Evolutionary conservation across 345 rosid genomes (phyloP).

Genomic region (Brassica rapa): DNA sequence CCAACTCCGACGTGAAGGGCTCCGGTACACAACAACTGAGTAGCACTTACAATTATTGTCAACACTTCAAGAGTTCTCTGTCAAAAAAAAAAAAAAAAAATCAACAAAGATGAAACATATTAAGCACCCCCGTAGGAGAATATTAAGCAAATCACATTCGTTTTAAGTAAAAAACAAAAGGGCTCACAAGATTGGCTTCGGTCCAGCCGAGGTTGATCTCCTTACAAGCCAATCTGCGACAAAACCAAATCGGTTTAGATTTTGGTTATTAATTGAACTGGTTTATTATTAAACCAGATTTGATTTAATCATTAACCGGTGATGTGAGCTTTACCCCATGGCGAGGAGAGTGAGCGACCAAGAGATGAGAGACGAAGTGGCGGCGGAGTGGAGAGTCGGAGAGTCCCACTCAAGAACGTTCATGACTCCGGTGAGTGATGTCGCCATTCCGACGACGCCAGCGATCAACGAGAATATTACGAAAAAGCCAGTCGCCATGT

Average conservation of each 20-base stretch:
- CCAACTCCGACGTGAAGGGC: conserved; percentile 59
- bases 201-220: conserved; percentile 83
- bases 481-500: conserved; percentile 81
- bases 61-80: conserved; percentile 81
- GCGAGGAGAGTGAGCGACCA: conserved; percentile 76
- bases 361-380: conserved; percentile 63
- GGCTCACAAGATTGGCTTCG: conserved; percentile 66
- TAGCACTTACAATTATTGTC: conserved; percentile 63
- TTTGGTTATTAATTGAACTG: too few relatives aligned
- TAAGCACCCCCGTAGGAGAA: too few relatives aligned
- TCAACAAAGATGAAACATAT: too few relatives aligned
- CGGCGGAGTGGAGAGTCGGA: conserved; percentile 64
- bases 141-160: too few relatives aligned
- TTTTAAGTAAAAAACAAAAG: too few relatives aligned
- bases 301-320: conserved; percentile 10
- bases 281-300: too few relatives aligned
- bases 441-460: conserved; percentile 74
- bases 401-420: conserved; percentile 51
- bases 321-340: conserved; percentile 63
- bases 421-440: conserved; percentile 59
- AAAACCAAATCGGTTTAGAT: not conserved
- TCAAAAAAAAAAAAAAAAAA: not conserved
- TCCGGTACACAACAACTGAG: conserved; percentile 69
- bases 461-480: conserved; percentile 70
- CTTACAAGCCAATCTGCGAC: conserved; percentile 79